Base-by-base conservation (phyloP, 2,329 filamentous ascomycete species). In the Apiospora kogelbergensis region DNA sequence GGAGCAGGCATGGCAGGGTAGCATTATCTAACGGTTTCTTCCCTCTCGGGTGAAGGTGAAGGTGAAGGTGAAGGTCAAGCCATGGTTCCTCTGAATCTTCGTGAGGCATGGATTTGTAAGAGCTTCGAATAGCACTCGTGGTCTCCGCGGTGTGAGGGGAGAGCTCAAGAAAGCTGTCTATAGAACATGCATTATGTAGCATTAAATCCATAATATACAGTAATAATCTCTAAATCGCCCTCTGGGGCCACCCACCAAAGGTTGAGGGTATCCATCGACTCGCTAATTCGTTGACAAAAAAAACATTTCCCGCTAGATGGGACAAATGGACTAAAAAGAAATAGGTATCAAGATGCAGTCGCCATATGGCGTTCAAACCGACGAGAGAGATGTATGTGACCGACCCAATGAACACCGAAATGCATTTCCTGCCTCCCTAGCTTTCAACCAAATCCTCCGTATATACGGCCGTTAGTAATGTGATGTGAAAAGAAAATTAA, bases 331-430 rank as follows among this genome's bases (percentile, higher is more conserved):
- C 10, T n/a, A 53, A 48, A 60, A 22, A 30, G 30, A 60, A 60
- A 60, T 60, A 60, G 53, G 53, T 60, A 60, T 60, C 53, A 60
- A 60, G 53, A 60, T 60, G 53, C 53, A 60, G 30, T 20, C 53
- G 53, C 53, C 17, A 22, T 60, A 26, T 37, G n/a, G 53, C 53
- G 48, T 57, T 20, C 26, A 33, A 33, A 33, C 48, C 48, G 22
- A 64, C 44, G 20, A 40, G 30, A 65, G 30, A 65, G 37, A 44
- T 44, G 24, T 42, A 42, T 65, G 44, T 45, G 33, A 33, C 40
- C 63, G 13, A 30, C 41, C 41, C 41, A 45, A 33, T 33, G 17
- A 65, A 65, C 41, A 45, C 63, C 63, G 24, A 65, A 45, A 65
- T 65, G 63, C 40, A 65, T n/a, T 6, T 33, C 41, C 44, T 11